Percentiles rank a stretch among this genome's conserved stretches.
Conservation (phyloP, 1,284 basidiomycete genomes). For the Rhodotorula sp. region DNA sequence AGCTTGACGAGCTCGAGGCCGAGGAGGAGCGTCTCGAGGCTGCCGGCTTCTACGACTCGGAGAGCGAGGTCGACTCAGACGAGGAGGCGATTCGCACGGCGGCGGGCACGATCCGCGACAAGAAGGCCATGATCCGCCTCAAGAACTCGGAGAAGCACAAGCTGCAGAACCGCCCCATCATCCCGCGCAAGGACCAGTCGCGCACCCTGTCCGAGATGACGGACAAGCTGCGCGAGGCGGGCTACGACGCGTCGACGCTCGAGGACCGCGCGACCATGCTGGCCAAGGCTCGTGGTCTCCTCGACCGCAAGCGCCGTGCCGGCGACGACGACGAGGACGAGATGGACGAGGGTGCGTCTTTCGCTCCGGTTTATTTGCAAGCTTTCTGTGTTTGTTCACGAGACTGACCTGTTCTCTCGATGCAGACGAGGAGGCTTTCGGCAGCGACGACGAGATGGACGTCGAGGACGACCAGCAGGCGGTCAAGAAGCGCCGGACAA, state of each 20-base stretch:
- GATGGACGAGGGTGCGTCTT: slow-evolving; percentile 51
- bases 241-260: slow-evolving; percentile 84
- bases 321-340: slow-evolving; percentile 55
- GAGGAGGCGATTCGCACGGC: slow-evolving; percentile 79
- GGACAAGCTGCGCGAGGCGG: slow-evolving; percentile 75
- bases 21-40: slow-evolving; percentile 92
- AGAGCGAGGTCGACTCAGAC: slow-evolving; percentile 82
- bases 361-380: background rate
- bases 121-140: slow-evolving; percentile 68
- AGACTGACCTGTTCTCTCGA: background rate
- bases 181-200: slow-evolving; percentile 80
- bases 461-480: slow-evolving; percentile 47
- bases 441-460: slow-evolving; percentile 64
- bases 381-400: background rate
- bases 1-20: slow-evolving; percentile 92
- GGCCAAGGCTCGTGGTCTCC: slow-evolving; percentile 69
- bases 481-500: slow-evolving; percentile 57
- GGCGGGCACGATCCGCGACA: slow-evolving; percentile 64
- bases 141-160: slow-evolving; percentile 82
- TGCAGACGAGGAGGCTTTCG: slow-evolving; percentile 58
- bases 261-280: slow-evolving; percentile 82
- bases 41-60: slow-evolving; percentile 89
- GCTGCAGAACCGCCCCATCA: slow-evolving; percentile 77
- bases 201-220: slow-evolving; percentile 87
- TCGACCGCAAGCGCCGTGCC: slow-evolving; percentile 65